phyloP scores from a whole-genome alignment of 345 rosid species.

The Acer yangbiense region DNA sequence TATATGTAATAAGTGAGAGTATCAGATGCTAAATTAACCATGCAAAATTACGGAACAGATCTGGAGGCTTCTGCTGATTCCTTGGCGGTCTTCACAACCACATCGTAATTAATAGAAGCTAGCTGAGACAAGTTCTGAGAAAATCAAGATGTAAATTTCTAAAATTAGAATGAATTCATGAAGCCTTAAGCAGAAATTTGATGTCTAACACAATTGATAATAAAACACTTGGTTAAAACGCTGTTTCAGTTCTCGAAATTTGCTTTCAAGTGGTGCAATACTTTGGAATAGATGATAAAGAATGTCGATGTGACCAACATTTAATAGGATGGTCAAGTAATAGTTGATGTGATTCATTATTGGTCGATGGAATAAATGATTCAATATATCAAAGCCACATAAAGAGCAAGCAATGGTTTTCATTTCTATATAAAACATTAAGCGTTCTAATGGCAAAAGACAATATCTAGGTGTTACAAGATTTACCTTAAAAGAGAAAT shows the following conservation, averaged over 20 bases:
- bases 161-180: neutral
- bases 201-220: neutral
- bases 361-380: neutral
- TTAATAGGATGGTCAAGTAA: neutral
- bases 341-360: neutral
- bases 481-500: conserved; percentile 92
- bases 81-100: conserved; percentile 57
- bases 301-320: neutral
- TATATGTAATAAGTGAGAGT: neutral
- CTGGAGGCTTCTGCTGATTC: conserved; percentile 57
- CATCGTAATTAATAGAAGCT: conserved; percentile 89
- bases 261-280: neutral
- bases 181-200: neutral
- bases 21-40: neutral
- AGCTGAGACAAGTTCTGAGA: conserved; percentile 84
- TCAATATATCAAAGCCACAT: neutral
- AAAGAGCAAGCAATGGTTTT: neutral
- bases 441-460: neutral
- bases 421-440: neutral
- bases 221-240: neutral
- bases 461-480: neutral
- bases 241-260: neutral
- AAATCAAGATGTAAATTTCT: neutral
- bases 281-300: too few relatives aligned
- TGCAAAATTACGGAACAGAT: conserved; percentile 30